These are phyloP conservation scores for Saprolegnia parasitica DNA, from an alignment of 352 stramenopile genomes.

Conservation along the genomic window DNA sequence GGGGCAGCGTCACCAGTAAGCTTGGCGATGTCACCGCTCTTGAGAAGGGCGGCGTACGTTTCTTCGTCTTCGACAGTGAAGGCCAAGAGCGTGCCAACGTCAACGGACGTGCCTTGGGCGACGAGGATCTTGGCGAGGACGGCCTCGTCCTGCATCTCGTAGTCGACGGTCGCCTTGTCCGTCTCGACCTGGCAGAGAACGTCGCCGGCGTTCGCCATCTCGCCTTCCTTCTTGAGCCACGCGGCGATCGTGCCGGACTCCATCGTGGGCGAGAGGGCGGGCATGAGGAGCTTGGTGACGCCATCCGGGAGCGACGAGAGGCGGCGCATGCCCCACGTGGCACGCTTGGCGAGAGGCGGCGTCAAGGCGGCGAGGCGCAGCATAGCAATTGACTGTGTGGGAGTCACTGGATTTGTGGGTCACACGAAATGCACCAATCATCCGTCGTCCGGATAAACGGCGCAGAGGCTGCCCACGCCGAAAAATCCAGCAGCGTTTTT, in stretches of 20 bases:
- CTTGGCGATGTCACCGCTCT: constrained; percentile 47
- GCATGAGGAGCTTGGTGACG: constrained; percentile 84
- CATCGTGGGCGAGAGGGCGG: constrained; percentile 97
- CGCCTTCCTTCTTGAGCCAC: constrained; percentile 92
- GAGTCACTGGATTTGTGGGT: constrained; percentile 17
- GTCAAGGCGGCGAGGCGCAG: constrained; percentile 6
- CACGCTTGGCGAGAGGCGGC: constrained; percentile 6
- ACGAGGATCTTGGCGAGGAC: constrained; percentile 94
- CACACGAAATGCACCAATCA: constrained; percentile 15
- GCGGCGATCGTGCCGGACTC: constrained; percentile 88
- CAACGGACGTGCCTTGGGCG: constrained; percentile 72
- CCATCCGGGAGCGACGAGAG: constrained; percentile 68
- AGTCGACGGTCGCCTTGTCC: constrained; percentile 98
- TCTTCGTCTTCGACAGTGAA: constrained; percentile 92
- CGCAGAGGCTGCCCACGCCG: neutral
- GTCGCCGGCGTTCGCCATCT: constrained; percentile 86
- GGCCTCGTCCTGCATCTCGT: constrained; percentile 97
- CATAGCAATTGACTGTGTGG: constrained; percentile 11
- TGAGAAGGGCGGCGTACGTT: constrained; percentile 56
- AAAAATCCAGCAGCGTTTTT: constrained; percentile 9
- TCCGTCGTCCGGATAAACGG: constrained; percentile 10
- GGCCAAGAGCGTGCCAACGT: constrained; percentile 89
- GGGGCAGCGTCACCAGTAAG: constrained; percentile 11
- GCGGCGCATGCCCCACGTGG: constrained; percentile 12
- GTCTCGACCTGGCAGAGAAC: constrained; percentile 97